These are phyloP conservation scores for Phialemonium atrogriseum DNA, from an alignment of 2,329 filamentous ascomycete genomes.

Conservation along the genomic window DNA sequence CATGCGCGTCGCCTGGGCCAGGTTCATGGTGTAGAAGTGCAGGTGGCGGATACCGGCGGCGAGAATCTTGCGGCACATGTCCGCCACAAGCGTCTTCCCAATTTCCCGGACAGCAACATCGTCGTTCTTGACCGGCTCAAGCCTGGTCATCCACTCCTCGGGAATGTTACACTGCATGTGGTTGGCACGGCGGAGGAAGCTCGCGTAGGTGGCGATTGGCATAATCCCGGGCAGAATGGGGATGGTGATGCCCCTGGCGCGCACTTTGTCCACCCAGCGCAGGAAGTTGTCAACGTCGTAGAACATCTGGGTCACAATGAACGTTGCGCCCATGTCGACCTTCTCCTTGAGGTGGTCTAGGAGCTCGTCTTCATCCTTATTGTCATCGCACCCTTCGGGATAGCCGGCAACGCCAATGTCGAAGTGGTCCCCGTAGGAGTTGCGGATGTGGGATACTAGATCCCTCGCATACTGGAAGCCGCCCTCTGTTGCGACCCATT, in stretches of 20 bases:
- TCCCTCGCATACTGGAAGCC: conserved; percentile 91
- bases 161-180: conserved; percentile 88
- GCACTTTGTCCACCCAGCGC: conserved; percentile 79
- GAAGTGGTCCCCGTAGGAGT: conserved; percentile 80
- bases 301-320: conserved; percentile 99
- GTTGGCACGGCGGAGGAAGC: conserved; percentile 80
- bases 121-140: conserved; percentile 95
- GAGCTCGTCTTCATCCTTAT: conserved; percentile 74
- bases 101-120: conserved; percentile 86
- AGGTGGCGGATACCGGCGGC: conserved; percentile 76
- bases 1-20: conserved; percentile 89
- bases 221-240: conserved; percentile 79
- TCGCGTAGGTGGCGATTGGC: conserved; percentile 92
- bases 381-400: conserved; percentile 90
- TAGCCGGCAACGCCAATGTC: conserved; percentile 97
- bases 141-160: conserved; percentile 65
- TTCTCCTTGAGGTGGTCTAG: conserved; percentile 95
- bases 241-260: conserved; percentile 67
- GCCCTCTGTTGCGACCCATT: conserved; percentile 81
- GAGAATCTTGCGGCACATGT: conserved; percentile 83
- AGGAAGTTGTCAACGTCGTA: conserved; percentile 96
- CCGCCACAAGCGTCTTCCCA: conserved; percentile 76
- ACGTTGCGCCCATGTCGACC: conserved; percentile 85
- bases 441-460: conserved; percentile 67
- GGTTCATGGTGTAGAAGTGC: conserved; percentile 99